Conservation (phyloP, 192 early-diverging fungal species). For the Dispira simplex region DNA sequence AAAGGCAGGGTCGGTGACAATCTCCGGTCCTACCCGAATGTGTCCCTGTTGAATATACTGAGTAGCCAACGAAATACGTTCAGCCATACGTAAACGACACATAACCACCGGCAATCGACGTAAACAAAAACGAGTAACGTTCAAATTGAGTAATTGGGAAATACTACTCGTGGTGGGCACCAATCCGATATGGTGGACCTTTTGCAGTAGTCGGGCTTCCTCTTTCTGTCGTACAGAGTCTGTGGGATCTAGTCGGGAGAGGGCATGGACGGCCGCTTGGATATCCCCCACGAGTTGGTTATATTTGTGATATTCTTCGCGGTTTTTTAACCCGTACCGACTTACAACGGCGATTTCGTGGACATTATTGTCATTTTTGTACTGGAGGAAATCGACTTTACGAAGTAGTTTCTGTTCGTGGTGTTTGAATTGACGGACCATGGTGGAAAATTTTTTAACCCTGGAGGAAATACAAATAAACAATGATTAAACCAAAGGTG, state of each 20-base stretch:
- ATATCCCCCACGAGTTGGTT: slow-evolving; percentile 68
- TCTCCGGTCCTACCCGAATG: slow-evolving; percentile 82
- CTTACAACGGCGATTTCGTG: slow-evolving; percentile 77
- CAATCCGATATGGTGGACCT: slow-evolving; percentile 75
- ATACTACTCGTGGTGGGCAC: slow-evolving; percentile 63
- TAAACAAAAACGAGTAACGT: slow-evolving; percentile 75
- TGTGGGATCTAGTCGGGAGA: slow-evolving; percentile 70
- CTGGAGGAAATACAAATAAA: background rate
- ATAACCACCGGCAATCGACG: slow-evolving; percentile 81
- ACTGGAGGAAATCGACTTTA: slow-evolving; percentile 88
- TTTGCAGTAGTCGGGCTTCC: slow-evolving; percentile 67
- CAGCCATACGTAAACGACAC: slow-evolving; percentile 90
- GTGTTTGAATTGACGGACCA: slow-evolving; percentile 67
- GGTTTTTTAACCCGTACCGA: slow-evolving; percentile 70
- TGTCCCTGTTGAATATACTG: slow-evolving; percentile 91
- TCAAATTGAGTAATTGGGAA: slow-evolving; percentile 60
- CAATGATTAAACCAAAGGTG: too few species aligned
- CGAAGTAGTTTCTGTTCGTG: slow-evolving; percentile 92
- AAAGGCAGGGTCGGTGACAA: slow-evolving; percentile 79
- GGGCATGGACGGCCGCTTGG: slow-evolving; percentile 63
- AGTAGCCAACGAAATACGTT: slow-evolving; percentile 81
- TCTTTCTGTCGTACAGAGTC: slow-evolving; percentile 63
- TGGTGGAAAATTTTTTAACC: slow-evolving; percentile 7
- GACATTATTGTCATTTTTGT: slow-evolving; percentile 73
- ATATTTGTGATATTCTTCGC: slow-evolving; percentile 69